Evolutionary conservation across 495 filamentous ascomycete genomes (phyloP).

Genomic region (Corynascus novoguineensis): DNA sequence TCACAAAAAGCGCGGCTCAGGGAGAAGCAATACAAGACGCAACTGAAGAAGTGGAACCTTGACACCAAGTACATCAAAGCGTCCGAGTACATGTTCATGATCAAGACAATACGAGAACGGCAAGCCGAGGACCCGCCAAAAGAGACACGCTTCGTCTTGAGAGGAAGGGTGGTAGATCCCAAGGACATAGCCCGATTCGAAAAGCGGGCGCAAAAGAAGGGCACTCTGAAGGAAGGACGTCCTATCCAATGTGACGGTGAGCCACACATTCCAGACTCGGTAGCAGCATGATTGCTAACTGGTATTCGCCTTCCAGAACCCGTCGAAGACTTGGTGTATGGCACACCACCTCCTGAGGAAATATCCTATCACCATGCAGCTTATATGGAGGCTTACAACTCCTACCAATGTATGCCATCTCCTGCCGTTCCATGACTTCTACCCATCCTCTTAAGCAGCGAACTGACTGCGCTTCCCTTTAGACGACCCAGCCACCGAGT

Average conservation of each 20-base stretch:
- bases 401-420: conserved; percentile 2
- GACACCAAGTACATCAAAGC: conserved; percentile 39
- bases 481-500: conserved; percentile 4
- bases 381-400: not conserved
- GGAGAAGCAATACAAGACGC: conserved; percentile 37
- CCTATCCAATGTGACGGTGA: not conserved
- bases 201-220: conserved; percentile 32
- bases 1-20: no score
- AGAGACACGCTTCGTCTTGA: conserved; percentile 29
- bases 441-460: not conserved
- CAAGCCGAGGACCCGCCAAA: conserved; percentile 26
- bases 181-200: conserved; percentile 36
- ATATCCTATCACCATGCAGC: not conserved
- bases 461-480: not conserved
- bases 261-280: not conserved
- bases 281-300: not conserved
- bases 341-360: conserved; percentile 22
- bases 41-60: conserved; percentile 38
- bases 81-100: conserved; percentile 36
- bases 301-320: conserved; percentile 11
- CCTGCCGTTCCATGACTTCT: not conserved
- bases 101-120: conserved; percentile 29
- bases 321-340: conserved; percentile 27
- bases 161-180: conserved; percentile 30
- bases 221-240: conserved; percentile 18